A percentile compares a stretch with the other conserved stretches of the same genome.
Conservation (phyloP, 2,329 filamentous ascomycete genomes). For the Pseudocercospora eumusae region DNA sequence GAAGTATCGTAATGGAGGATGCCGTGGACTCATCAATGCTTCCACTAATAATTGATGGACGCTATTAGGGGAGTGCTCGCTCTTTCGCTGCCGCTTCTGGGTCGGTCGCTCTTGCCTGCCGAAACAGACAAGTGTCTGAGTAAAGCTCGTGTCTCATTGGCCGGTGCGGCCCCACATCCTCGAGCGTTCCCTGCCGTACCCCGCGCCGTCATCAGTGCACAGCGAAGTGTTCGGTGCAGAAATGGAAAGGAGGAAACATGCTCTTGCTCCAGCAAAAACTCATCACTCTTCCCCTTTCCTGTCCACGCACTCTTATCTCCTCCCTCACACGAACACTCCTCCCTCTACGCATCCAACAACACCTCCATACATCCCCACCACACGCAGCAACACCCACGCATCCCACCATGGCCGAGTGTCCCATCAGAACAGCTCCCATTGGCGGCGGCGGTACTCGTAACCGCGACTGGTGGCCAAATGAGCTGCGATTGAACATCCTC, state of each 20-base stretch:
- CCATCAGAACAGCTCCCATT: constrained; percentile 35
- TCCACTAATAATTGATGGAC: not conserved
- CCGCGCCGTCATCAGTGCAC: no score
- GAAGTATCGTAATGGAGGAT: no score
- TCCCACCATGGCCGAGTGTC: constrained; percentile 36
- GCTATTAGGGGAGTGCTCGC: not conserved
- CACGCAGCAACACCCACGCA: not conserved
- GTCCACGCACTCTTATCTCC: not conserved
- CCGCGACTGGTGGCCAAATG: constrained; percentile 73
- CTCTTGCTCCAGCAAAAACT: constrained; percentile 5
- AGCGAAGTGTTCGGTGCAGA: not conserved
- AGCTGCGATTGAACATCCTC: constrained; percentile 68
- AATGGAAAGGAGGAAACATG: not conserved
- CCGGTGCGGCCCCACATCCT: no score
- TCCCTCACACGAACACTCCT: not conserved
- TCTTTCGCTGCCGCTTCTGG: not conserved
- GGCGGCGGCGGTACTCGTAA: constrained; percentile 62
- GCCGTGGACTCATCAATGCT: not conserved
- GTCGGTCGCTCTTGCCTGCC: not conserved
- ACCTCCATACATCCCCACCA: not conserved
- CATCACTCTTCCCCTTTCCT: not conserved
- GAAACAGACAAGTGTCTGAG: no score
- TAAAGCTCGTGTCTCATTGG: no score
- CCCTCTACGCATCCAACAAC: no score
- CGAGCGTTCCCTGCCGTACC: constrained; percentile 3